Evolutionary conservation across 768 basidiomycete species (phyloP), one percentile per base, ranked within the genome.

Genomic region (Rhodotorula paludigena): DNA sequence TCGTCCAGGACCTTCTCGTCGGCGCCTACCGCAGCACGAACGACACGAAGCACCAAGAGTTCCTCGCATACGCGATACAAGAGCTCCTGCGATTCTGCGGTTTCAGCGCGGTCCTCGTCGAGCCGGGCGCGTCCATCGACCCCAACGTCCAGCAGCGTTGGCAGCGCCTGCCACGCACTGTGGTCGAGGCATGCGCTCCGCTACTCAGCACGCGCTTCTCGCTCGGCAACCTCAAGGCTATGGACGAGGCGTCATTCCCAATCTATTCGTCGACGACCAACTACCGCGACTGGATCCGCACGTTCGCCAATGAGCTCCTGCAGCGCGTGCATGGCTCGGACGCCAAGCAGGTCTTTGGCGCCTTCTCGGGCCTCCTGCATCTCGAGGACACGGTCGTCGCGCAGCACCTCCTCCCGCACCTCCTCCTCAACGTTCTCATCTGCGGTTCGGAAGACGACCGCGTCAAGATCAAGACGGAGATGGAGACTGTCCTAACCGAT

Each of bases 221-320:
- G 18, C 90, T 85, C 76, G 82, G 58, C 74, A 74, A 52, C 66
- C 74, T 36, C 47, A 65, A 64, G 59, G 36, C 44, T 2, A 51
- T 70, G 25, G 53, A 77, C 6, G 62, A 74, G 4, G 80, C 80
- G 18, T 72, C 80, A 5, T 84, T 87, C 70, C 93, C 94, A 5
- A 86, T 98, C 63, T 99, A 97, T 78, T 82, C 84, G 1, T 79
- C 79, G 9, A 83, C 86, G 63, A 77, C 84, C 4, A 94, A 91
- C 0, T 99, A 97, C 78, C 86, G 93, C 48, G 93, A 98, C 78
- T 99, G 96, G 96, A 84, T 98, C 41, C 92, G 94, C 71, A 77
- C 84, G 0, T 98, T 93, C 92, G 86, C 91, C 3, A 81, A 83
- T 16, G 83, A 90, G 77, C 83, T 99, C 42, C 89, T 97, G 61